Base-by-base conservation (phyloP, 2,329 filamentous ascomycete species). In the Furcasterigmium sp. region DNA sequence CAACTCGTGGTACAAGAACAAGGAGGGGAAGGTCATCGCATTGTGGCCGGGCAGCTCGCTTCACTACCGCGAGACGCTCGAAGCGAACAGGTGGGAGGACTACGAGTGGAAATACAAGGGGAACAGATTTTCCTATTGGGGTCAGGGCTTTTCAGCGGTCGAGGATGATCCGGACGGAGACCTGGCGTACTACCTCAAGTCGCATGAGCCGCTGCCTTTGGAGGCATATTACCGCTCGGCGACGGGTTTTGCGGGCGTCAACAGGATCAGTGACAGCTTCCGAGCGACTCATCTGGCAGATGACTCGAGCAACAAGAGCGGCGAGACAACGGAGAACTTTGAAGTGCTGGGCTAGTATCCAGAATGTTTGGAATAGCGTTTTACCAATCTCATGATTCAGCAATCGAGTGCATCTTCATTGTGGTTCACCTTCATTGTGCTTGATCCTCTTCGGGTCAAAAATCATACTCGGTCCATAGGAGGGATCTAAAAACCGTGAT, bases 1-100 rank as follows among this genome's bases (percentile, higher is more conserved):
- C 55, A 68, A 67, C 46, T 73, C 69, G 42, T 79, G 75, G 75
- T 80, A 79, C 54, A 72, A 26, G 21, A 26, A 25, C 11, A 15
- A 17, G 10, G 14, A 64, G 19, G 55, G 65, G 5, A 57, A 60
- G 42, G 59, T 72, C 39, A 60, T 62, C 17, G 69, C 64, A 2
- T 53, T 72, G 23, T 73, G 70, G 69, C 69, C 69, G 0, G 69
- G 70, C 5, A 35, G 63, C 21, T 65, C 64, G 13, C 58, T 70
- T 41, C 69, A 73, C 37, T 64, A 64, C 8, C 50, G 71, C 5
- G 68, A 72, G 54, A 56, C 63, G 10, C 50, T 72, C 47, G 53
- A 64, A 18, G 54, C 63, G 18, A 66, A 67, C 25, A 57, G 69
- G 21, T 72, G 69, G 68, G 69, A 72, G 53, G 70, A 73, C 49